phyloP scores from a whole-genome alignment of 139 green algal genomes.

The Diplosphaera chodatii region DNA sequence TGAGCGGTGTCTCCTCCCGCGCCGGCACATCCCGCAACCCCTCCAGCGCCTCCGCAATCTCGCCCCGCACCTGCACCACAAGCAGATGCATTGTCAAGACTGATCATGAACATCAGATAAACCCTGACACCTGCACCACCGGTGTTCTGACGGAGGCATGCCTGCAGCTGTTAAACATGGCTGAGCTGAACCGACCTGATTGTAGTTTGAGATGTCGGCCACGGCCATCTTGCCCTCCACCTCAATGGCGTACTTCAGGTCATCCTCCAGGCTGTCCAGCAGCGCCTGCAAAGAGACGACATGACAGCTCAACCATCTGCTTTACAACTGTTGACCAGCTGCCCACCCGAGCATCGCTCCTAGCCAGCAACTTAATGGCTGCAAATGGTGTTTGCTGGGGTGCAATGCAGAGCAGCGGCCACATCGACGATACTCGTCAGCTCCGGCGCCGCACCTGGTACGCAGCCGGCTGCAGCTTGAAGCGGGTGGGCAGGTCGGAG shows the following conservation, averaged over 20 bases:
- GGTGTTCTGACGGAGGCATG: too few relatives aligned
- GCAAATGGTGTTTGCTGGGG: too few relatives aligned
- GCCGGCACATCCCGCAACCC: constrained; percentile 70
- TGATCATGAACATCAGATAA: too few relatives aligned
- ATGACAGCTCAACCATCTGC: too few relatives aligned
- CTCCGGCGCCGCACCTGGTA: constrained; percentile 74
- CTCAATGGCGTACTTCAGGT: constrained; percentile 81
- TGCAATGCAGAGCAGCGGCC: too few relatives aligned
- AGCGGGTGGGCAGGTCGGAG: constrained; percentile 84
- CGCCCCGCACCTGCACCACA: constrained; percentile 24
- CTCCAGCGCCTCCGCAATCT: constrained; percentile 61
- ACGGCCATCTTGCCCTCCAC: constrained; percentile 37
- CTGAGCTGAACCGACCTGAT: constrained; percentile 36
- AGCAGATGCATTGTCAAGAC: neutral
- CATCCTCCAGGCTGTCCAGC: constrained; percentile 84
- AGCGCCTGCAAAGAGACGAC: too few relatives aligned
- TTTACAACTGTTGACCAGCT: too few relatives aligned
- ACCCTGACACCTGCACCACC: too few relatives aligned
- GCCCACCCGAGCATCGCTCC: too few relatives aligned
- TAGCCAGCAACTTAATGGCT: too few relatives aligned
- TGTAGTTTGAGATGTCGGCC: constrained; percentile 69
- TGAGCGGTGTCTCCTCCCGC: constrained; percentile 80
- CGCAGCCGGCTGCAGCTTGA: constrained; percentile 65
- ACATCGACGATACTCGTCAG: too few relatives aligned
- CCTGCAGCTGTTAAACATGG: too few relatives aligned